Evolutionary conservation across 2,329 filamentous ascomycete species (phyloP), one percentile per base, ranked within the genome.

Genomic region (Aspergillus intermedius): DNA sequence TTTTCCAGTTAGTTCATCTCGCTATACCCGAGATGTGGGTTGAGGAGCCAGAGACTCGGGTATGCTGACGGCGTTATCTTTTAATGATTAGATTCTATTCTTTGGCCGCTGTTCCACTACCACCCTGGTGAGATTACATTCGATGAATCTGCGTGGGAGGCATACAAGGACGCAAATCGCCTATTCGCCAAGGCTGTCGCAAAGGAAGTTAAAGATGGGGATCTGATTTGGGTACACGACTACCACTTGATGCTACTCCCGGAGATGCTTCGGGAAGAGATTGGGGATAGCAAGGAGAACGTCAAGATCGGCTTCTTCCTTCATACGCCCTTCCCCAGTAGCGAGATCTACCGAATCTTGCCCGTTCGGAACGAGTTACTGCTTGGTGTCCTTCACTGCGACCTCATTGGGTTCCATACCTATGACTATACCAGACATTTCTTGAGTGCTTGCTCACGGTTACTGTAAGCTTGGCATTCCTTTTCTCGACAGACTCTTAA

Each of bases 381-480:
- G 41, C 79, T 86, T 44, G 91, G 93, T 48, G 83, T 97, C 35
- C 78, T 98, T 30, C 87, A 95, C 66, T 95, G 91, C 74, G 93
- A 97, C 66, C 76, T 98, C 51, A 89, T 97, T 64, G 93, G 93
- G 28, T 97, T 98, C 76, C 93, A 98, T 72, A 98, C 93, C 23
- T 97, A 96, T 74, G 91, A 97, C 73, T 98, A 98, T 64, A 91
- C 91, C n/a, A 82, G 93, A 46, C 93, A 98, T 72, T 98, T 97
- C 74, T 74, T 98, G 57, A 95, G 90, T 73, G 91, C 88, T 65
- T 97, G 93, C 73, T 91, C 90, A n/a, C 86, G 91, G 56, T 93
- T 97, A 57, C 77, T 96, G 77, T 87, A 76, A 67, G 80, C 8
- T 10, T 70, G 28, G 19, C n/a, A 2, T 17, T 22, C 6, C 7